Evolutionary conservation across 148 eudicot species (phyloP), one percentile per base, ranked within the genome.

Genomic region (Amaranthus palmeri): DNA sequence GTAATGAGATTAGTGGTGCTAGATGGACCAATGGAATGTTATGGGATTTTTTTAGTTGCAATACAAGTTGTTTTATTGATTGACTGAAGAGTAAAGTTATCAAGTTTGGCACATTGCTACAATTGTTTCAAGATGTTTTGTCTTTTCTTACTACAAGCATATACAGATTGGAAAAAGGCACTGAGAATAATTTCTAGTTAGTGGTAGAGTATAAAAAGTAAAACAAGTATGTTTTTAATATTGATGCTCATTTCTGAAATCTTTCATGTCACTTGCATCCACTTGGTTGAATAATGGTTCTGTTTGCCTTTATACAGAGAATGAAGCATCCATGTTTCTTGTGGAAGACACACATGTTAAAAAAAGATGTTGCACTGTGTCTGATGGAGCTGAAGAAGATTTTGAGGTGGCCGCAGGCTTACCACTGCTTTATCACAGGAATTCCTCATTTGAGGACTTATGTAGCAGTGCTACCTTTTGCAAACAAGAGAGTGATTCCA

Each of bases 361-460:
- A 71, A 93, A 89, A 79, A 86, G 93, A 84, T 82, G 88, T 54
- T 79, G 90, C 61, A 67, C 81, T 48, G 18, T 77, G 63, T 58
- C 71, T 77, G 90, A 86, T 73, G 88, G 83, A 74, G 72, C 78
- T 58, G 87, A 80, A 66, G 91, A 83, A 57, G 88, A 79, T 64
- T 72, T 81, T 71, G 88, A 82, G 68, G 56, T 78, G 78, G 79
- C 63, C 58, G 86, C 85, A 55, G 83, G 73, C 70, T 54, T 66
- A 68, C 63, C 72, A 61, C 44, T 74, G 59, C 67, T 71, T 65
- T 75, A 72, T 77, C 74, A 74, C 57, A 80, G 76, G 63, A 87
- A 88, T 41, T 73, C 69, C 54, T 68, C 85, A 52, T 95, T 95
- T 83, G 99, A 95, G 66, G 92, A 89, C 77, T 67, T 95, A 44